Base-by-base conservation (phyloP, 2,329 filamentous ascomycete genomes). In the Sclerotinia nivalis region DNA sequence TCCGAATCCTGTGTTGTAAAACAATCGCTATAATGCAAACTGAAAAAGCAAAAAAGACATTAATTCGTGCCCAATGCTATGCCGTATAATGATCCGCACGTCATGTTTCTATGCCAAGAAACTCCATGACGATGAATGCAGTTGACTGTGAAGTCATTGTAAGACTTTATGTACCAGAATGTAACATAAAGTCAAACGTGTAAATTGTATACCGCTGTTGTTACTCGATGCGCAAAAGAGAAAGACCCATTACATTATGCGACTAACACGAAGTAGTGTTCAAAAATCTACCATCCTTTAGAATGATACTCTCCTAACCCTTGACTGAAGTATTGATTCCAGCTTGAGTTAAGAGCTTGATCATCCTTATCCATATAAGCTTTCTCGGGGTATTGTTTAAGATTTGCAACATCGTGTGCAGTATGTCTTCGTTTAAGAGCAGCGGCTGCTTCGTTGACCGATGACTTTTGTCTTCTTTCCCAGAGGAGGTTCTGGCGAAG, bases 401-500 rank as follows among this genome's bases (percentile, higher is more conserved):
- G 85, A 80, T 96, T 96, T 72, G 92, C 91, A 73, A 97, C 89
- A 78, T 97, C 94, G 74, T 95, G 92, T 2, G 95, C 92, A 10
- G 94, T 97, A 79, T 97, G 93, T 71, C 93, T 87, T 72, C 95
- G 89, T 84, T 97, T 96, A 70, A 97, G 85, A 68, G 95, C 92
- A 1, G 94, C 93, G 73, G 95, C 94, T 76, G 90, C 92, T 10
- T 93, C 95, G 47, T 92, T 91, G 55, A 68, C 66, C 4, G 66
- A 68, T 71, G 93, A 93, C 86, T 96, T 97, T 78, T 98, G 95
- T 78, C 97, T 93, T 66, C 96, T 91, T 80, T 99, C 96, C 92
- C 93, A 97, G 22, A 98, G 87, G 22, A 99, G 89, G 76, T 97
- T 92, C 75, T 93, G 92, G 31, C 96, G 89, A 4, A 99, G 88